phyloP scores from a whole-genome alignment of 2,329 filamentous ascomycete species.

The Stemphylium beticola region DNA sequence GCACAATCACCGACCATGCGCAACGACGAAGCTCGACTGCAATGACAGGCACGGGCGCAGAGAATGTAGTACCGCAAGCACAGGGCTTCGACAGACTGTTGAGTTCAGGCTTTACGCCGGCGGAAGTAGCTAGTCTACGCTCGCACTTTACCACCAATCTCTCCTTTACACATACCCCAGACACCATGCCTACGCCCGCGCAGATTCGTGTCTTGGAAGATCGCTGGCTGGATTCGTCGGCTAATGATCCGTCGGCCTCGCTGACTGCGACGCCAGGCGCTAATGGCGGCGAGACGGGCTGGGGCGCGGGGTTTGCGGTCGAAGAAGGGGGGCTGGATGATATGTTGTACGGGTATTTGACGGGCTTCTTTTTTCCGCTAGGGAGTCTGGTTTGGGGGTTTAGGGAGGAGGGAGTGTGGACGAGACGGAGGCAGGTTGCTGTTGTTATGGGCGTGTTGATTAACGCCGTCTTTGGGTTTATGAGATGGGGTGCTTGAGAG shows the following conservation, averaged over 20 bases:
- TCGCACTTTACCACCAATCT: slow-evolving; percentile 90
- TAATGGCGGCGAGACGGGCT: slow-evolving; percentile 49
- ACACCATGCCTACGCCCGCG: slow-evolving; percentile 83
- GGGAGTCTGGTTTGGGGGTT: slow-evolving; percentile 85
- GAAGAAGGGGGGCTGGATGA: slow-evolving; percentile 75
- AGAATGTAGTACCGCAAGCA: slow-evolving; percentile 70
- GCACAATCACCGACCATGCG: slow-evolving; percentile 10
- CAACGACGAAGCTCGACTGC: slow-evolving; percentile 25
- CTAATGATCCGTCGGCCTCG: slow-evolving; percentile 52
- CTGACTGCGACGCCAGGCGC: slow-evolving; percentile 40
- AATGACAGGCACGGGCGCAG: slow-evolving; percentile 55
- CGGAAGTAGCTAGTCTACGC: slow-evolving; percentile 83
- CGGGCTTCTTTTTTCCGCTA: slow-evolving; percentile 94
- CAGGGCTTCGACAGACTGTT: slow-evolving; percentile 90
- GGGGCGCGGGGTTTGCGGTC: slow-evolving; percentile 60
- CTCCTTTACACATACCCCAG: slow-evolving; percentile 80
- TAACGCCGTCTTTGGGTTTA: slow-evolving; percentile 76
- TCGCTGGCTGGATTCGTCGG: slow-evolving; percentile 78
- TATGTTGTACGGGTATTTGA: slow-evolving; percentile 83
- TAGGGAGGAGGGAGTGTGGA: slow-evolving; percentile 86
- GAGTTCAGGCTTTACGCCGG: slow-evolving; percentile 76
- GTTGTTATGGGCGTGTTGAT: slow-evolving; percentile 84
- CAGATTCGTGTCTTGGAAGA: slow-evolving; percentile 83
- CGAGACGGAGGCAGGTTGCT: slow-evolving; percentile 81
- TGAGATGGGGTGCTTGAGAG: slow-evolving; percentile 61